These are phyloP conservation scores for Bretschneidera sinensis DNA, from an alignment of 345 rosid genomes.

Conservation along the genomic window DNA sequence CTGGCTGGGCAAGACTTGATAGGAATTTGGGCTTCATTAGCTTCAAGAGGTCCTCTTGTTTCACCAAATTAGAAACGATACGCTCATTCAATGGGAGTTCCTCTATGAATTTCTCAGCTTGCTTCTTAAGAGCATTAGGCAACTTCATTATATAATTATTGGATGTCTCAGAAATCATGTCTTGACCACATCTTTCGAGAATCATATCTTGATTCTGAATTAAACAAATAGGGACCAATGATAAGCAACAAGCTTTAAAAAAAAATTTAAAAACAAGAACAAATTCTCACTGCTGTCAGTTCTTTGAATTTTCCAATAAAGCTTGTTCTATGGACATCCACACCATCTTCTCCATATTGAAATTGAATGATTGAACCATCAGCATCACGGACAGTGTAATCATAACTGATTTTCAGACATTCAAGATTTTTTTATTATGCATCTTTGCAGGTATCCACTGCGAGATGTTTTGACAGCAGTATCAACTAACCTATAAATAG, in stretches of 20 bases:
- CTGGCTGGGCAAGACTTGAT: constrained; percentile 94
- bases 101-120: constrained; percentile 56
- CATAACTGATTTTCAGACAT: constrained; percentile 80
- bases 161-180: constrained; percentile 32
- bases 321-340: constrained; percentile 87
- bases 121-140: constrained; percentile 56
- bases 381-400: constrained; percentile 92
- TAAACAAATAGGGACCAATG: constrained; percentile 4
- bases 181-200: constrained; percentile 35
- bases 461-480: constrained; percentile 99
- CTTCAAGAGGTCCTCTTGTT: constrained; percentile 47
- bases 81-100: constrained; percentile 35
- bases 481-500: constrained; percentile 73
- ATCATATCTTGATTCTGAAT: constrained; percentile 76
- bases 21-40: constrained; percentile 65
- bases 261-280: constrained; percentile 13
- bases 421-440: constrained; percentile 95
- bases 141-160: constrained; percentile 48
- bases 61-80: constrained; percentile 28
- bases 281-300: constrained; percentile 54
- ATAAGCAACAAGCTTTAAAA: constrained; percentile 12
- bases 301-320: constrained; percentile 72
- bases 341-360: constrained; percentile 94
- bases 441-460: constrained; percentile 98
- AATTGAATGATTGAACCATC: constrained; percentile 95